Evolutionary conservation across 768 basidiomycete genomes (phyloP).

Genomic region (Hydnomerulius pinastri): DNA sequence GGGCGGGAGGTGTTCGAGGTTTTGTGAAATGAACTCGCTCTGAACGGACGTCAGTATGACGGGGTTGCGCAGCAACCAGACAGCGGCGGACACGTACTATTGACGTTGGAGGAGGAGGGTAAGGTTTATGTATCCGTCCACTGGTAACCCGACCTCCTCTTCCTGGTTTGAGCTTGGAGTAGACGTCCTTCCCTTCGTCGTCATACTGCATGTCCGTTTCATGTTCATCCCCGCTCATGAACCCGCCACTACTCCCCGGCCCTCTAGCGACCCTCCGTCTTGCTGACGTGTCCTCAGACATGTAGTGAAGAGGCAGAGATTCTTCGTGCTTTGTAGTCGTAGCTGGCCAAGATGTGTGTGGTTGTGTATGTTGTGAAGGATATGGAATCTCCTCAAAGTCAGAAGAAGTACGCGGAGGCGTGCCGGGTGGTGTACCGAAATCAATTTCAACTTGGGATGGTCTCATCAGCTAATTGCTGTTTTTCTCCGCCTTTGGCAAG

Average conservation of each 20-base stretch:
- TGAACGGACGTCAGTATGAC: conserved; percentile 27
- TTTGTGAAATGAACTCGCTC: conserved; percentile 79
- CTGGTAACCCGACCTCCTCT: conserved; percentile 49
- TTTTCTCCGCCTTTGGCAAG: conserved; percentile 12
- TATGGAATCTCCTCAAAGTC: conserved; percentile 75
- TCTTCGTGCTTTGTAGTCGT: conserved; percentile 34
- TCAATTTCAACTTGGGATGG: conserved; percentile 70
- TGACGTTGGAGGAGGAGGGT: conserved; percentile 65
- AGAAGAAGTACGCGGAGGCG: conserved; percentile 52
- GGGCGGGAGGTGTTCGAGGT: conserved; percentile 76
- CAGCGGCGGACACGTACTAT: conserved; percentile 43
- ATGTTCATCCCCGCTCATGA: conserved; percentile 27
- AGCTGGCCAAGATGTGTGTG: conserved; percentile 30
- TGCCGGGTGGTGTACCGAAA: conserved; percentile 59
- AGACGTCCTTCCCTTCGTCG: conserved; percentile 70
- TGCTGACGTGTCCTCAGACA: conserved; percentile 50
- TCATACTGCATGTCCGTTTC: conserved; percentile 41
- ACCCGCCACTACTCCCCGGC: conserved; percentile 33
- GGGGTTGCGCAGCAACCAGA: conserved; percentile 9
- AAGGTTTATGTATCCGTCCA: conserved; percentile 61
- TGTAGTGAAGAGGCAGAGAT: conserved; percentile 52
- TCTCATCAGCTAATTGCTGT: conserved; percentile 48
- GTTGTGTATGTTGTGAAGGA: conserved; percentile 41
- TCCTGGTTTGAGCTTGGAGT: conserved; percentile 47
- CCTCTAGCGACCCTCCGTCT: conserved; percentile 46